Percentiles rank a stretch among this genome's conserved stretches.
These are phyloP conservation scores for Hirschfeldia incana DNA, from an alignment of 345 rosid genomes.

Conservation along the genomic window DNA sequence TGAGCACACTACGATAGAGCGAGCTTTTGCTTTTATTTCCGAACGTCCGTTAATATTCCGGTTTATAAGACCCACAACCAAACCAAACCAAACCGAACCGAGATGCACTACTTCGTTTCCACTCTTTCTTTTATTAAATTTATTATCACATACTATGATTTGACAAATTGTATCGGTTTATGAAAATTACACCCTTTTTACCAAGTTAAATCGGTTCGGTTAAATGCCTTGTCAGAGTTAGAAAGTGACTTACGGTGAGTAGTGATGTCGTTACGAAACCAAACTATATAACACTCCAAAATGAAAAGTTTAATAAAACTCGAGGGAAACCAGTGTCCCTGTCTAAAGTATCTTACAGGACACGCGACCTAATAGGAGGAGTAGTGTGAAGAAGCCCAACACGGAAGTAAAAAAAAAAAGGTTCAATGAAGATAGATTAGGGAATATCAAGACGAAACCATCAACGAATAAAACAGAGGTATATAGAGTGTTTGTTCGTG, in stretches of 20 bases:
- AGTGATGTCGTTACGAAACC: slow-evolving; percentile 16
- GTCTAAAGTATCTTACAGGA: slow-evolving; percentile 20
- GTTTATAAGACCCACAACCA: background rate
- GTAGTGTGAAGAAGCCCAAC: slow-evolving; percentile 26
- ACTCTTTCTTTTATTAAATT: too few relatives aligned
- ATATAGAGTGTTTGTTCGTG: too few relatives aligned
- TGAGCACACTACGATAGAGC: too few relatives aligned
- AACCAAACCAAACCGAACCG: background rate
- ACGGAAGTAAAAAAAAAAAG: slow-evolving; percentile 21
- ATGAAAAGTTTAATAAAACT: background rate
- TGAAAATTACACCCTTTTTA: background rate
- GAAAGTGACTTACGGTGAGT: slow-evolving; percentile 23
- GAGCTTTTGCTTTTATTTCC: background rate
- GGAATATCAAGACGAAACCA: slow-evolving; percentile 33
- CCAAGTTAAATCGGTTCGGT: slow-evolving; percentile 6
- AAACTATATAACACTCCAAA: slow-evolving; percentile 7
- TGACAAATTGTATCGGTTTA: background rate
- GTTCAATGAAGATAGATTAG: background rate
- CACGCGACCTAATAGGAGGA: slow-evolving; percentile 28
- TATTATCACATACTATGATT: background rate
- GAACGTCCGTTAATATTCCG: slow-evolving; percentile 47
- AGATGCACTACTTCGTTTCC: background rate
- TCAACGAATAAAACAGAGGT: background rate
- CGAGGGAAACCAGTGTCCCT: slow-evolving; percentile 16
- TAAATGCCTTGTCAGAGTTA: slow-evolving; percentile 6